Base-by-base conservation (phyloP, 768 basidiomycete genomes). In the Serendipita sp. region DNA sequence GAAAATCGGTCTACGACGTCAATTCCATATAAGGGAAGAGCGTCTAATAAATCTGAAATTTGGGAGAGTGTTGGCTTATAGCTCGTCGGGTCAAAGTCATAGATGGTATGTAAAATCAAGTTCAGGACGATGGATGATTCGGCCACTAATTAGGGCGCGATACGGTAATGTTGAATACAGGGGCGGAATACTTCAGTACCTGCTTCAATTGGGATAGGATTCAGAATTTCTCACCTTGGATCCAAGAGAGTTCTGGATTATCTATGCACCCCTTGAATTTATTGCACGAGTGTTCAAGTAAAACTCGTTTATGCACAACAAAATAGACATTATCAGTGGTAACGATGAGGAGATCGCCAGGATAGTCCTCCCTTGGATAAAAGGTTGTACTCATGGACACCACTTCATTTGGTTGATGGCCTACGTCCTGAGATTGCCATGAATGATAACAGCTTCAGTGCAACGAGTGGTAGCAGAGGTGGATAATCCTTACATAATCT, bases 291-390 rank as follows among this genome's bases (percentile, higher is more conserved):
- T 77, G 78, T 2, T 74, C 70, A 38, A 86, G 77, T 47, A 92
- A 75, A 63, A 82, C 69, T 47, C 81, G 75, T 0, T 78, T 75
- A 72, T 91, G 88, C 3, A 85, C 85, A 70, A 91, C 91, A 78
- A 92, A 92, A 74, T 89, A 89, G 45, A 92, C 88, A 16, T 81
- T 79, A 70, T 92, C 90, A 34, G 83, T 78, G 2, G 88, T 84
- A 64, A 89, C 75, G 60, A 89, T 74, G 68, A 86, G 78, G 48
- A 83, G 68, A 71, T 92, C 86, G 28, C 28, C 35, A 8, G 56
- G 56, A 38, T 60, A 35, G 35, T 60, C 56, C n/a, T 60, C 56
- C n/a, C 56, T 24, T 11, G 56, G 56, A 18, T 60, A 60, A 30
- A 60, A 60, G 28, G 56, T 60, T 60, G 56, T 34, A 32, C 30